Evolutionary conservation across 306 rosid genomes (phyloP), one percentile per base, ranked within the genome.

Genomic region (Sphenostylis stenocarpa): DNA sequence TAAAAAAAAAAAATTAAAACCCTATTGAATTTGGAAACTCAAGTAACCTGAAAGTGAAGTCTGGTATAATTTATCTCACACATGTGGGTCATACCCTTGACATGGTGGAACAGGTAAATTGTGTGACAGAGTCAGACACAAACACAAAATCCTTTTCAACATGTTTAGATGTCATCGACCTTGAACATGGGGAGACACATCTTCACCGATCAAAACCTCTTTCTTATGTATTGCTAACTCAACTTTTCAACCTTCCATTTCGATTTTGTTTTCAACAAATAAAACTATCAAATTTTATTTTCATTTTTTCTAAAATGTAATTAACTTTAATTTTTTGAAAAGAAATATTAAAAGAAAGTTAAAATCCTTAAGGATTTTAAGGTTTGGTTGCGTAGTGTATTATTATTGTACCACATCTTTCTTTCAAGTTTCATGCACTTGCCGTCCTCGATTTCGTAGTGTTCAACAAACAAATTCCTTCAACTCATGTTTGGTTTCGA

Each of bases 61-160:
- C 10, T 62, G 55, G 29, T 7, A n/a, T 81, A 24, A 33, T 67
- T 70, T 53, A 74, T 81, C 44, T 62, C 12, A 80, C 12, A 9
- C 67, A 49, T 21, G 66, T 51, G 73, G 73, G 57, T 24, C 73
- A 65, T 65, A 9, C 2, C 63, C 29, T 63, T 76, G 51, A 48
- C 51, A 62, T 13, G 26, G 72, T 36, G 17, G 14, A 16, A 34
- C 19, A 36, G 4, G 55, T 75, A 65, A 63, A 36, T 23, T 76
- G 64, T 23, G 64, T 33, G 23, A 62, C 20, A 47, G 7, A 49
- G 73, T 3, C 9, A 23, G 69, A 76, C 28, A 64, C 29, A 31
- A 48, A 76, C 28, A 64, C 20, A 31, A 62, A 62, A 44, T 29
- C 58, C 14, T 44, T 74, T 60, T 61, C 61, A 73, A 4, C 14